phyloP scores from a whole-genome alignment of 1,139 yeast species.

The Meyerozyma carpophila region DNA sequence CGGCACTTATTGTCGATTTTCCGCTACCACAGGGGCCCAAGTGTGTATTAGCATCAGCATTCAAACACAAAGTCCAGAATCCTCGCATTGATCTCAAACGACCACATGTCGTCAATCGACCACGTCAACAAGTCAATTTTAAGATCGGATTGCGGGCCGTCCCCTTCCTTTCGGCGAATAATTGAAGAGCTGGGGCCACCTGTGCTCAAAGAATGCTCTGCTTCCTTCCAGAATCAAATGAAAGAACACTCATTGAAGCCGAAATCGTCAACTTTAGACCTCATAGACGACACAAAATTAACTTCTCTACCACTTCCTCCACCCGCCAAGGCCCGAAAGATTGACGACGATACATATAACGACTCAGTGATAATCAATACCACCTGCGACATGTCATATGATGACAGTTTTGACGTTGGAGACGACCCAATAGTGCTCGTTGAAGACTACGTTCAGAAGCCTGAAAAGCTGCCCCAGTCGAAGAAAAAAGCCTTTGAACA shows the following conservation, averaged over 20 bases:
- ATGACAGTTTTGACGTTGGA: conserved; percentile 12
- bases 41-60: neutral
- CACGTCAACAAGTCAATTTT: conserved; percentile 6
- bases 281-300: conserved; percentile 54
- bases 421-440: conserved; percentile 48
- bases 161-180: neutral
- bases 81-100: neutral
- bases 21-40: neutral
- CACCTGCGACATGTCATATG: neutral
- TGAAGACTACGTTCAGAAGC: conserved; percentile 40
- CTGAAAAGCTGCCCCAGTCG: neutral
- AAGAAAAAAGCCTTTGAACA: neutral
- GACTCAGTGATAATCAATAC: neutral
- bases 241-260: conserved; percentile 5
- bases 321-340: conserved; percentile 28
- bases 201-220: neutral
- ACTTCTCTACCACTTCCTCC: conserved; percentile 68
- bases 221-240: neutral
- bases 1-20: neutral
- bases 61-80: too few relatives aligned
- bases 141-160: neutral
- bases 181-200: neutral
- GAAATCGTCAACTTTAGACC: conserved; percentile 50
- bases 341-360: neutral
- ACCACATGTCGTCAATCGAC: conserved; percentile 7